phyloP scores from a whole-genome alignment of 805 yeast genomes.

The Torulaspora delbrueckii region DNA sequence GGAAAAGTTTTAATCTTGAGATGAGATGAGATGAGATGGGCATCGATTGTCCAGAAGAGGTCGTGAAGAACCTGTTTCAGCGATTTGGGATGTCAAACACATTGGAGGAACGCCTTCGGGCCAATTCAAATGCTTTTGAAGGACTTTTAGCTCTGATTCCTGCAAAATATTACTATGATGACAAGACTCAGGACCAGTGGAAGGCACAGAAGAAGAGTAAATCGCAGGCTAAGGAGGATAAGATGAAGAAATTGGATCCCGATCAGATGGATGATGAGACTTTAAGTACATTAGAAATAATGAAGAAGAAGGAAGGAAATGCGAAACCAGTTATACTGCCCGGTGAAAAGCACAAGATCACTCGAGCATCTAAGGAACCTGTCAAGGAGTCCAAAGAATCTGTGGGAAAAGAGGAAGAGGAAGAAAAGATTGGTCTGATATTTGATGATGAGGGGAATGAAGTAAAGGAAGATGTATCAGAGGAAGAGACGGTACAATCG shows the following conservation, averaged over 20 bases:
- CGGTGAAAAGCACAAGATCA: constrained; percentile 31
- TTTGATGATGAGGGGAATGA: constrained; percentile 74
- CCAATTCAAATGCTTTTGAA: constrained; percentile 77
- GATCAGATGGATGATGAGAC: constrained; percentile 44
- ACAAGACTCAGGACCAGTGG: constrained; percentile 87
- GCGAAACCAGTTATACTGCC: constrained; percentile 46
- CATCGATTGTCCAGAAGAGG: neutral
- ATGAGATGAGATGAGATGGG: constrained; percentile 14
- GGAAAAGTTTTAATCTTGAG: neutral
- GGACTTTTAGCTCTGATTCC: constrained; percentile 88
- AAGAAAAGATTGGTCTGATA: constrained; percentile 39
- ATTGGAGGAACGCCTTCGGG: constrained; percentile 69
- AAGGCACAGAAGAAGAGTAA: constrained; percentile 72
- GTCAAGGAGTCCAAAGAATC: constrained; percentile 28
- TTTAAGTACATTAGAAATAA: constrained; percentile 55
- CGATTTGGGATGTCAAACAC: constrained; percentile 48
- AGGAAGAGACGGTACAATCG: constrained; percentile 10
- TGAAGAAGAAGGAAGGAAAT: constrained; percentile 47
- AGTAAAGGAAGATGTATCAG: constrained; percentile 21
- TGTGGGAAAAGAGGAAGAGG: constrained; percentile 20
- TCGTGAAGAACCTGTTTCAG: neutral
- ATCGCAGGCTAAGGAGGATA: constrained; percentile 55
- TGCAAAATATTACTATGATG: constrained; percentile 90
- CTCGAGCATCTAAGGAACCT: constrained; percentile 9
- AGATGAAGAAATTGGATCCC: constrained; percentile 74